phyloP scores from a whole-genome alignment of 179 eudicot genomes.

The Corrigiola litoralis region DNA sequence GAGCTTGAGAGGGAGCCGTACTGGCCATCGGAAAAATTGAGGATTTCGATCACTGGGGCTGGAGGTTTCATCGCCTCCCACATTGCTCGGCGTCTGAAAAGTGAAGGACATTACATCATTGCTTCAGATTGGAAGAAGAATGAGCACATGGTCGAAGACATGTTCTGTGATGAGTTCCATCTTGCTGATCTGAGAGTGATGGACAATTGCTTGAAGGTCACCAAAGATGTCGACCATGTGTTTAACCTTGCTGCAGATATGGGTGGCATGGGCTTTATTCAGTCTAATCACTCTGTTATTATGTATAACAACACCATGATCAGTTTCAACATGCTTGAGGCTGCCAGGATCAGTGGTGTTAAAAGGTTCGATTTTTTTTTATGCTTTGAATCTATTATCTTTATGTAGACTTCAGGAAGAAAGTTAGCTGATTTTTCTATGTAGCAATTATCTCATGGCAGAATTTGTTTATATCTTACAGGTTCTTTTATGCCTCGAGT shows the following conservation, averaged over 20 bases:
- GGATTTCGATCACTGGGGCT: slow-evolving; percentile 83
- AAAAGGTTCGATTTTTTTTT: slow-evolving; percentile 51
- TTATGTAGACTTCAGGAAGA: not conserved
- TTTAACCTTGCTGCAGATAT: slow-evolving; percentile 98
- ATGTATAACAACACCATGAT: slow-evolving; percentile 96
- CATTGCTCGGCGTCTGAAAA: slow-evolving; percentile 87
- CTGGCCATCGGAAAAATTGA: slow-evolving; percentile 88
- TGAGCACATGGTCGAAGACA: slow-evolving; percentile 95
- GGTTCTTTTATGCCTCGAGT: slow-evolving; percentile 93
- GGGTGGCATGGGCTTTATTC: slow-evolving; percentile 99
- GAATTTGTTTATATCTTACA: slow-evolving; percentile 18
- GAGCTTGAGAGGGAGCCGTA: slow-evolving; percentile 81
- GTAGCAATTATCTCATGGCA: not conserved
- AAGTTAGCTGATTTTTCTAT: not conserved
- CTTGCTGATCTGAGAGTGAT: slow-evolving; percentile 96
- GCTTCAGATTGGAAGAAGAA: slow-evolving; percentile 98
- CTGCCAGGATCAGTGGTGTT: slow-evolving; percentile 73
- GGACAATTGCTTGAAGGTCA: slow-evolving; percentile 92
- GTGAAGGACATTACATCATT: slow-evolving; percentile 86
- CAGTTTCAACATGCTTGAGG: slow-evolving; percentile 96
- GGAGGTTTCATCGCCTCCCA: slow-evolving; percentile 98
- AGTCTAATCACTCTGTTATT: slow-evolving; percentile 85
- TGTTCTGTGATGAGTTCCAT: slow-evolving; percentile 94
- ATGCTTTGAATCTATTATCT: not conserved
- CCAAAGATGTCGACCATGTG: slow-evolving; percentile 78